Base-by-base conservation (phyloP, 306 rosid species). In the Lablab purpureus region DNA sequence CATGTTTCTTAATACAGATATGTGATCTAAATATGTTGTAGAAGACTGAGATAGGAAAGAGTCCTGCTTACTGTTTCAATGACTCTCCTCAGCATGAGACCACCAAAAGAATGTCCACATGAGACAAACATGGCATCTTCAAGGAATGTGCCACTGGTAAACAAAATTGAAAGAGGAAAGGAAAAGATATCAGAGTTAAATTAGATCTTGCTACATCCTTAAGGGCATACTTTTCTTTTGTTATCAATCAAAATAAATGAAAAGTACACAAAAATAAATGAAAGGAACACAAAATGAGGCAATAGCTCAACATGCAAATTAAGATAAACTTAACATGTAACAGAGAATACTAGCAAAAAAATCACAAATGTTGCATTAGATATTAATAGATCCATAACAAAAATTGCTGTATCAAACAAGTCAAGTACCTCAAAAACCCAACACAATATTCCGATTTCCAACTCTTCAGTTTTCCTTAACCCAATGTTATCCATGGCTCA, bases 81-180 rank as follows among this genome's bases (percentile, higher is more conserved):
- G 78, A 95, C 99, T 84, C 94, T 93, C 83, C 98, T 89, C 88
- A 95, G 88, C 94, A 89, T 87, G 75, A 87, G 90, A 85, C 99
- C 99, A 9, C 99, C 99, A 73, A 95, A 95, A 71, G 99, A 95
- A 88, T 95, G 99, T 80, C 99, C 99, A 66, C 99, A 95, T 37
- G 99, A 91, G 79, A 95, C 93, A 70, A 93, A 79, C 94, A 88
- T 83, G 19, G 99, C 99, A 80, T 95, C 99, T 88, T 95, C 99
- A 37, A 95, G 96, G 84, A 91, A 95, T 64, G 96, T 75, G 30
- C 99, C 98, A 47, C 99, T 95, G 55, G 69, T 47, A 37, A 82
- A 81, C 64, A 56, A 28, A 34, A 66, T 59, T 54, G 37, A 51
- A 67, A 77, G 73, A 59, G 75, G 25, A 58, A 52, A 69, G 17